These are phyloP conservation scores for Lachnum nothofagi DNA, from an alignment of 2,329 filamentous ascomycete species.

Conservation along the genomic window DNA sequence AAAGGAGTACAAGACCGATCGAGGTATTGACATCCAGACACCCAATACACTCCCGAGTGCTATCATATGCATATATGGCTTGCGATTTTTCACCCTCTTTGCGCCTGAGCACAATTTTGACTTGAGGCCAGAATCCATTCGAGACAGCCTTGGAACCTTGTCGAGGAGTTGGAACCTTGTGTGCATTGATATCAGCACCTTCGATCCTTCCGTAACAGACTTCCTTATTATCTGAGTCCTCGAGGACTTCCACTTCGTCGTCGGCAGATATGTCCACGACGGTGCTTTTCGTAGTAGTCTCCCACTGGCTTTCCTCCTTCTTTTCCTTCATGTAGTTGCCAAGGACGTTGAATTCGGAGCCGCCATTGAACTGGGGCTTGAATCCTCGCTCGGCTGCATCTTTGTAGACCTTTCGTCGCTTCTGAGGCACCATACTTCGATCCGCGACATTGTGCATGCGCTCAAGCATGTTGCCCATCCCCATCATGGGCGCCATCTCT, in stretches of 20 bases:
- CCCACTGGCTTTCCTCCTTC: slow-evolving; percentile 40
- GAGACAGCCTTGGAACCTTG: slow-evolving; percentile 55
- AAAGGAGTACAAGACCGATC: slow-evolving; percentile 61
- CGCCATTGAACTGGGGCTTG: slow-evolving; percentile 41
- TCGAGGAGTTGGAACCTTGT: slow-evolving; percentile 63
- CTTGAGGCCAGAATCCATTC: slow-evolving; percentile 61
- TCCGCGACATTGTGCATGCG: slow-evolving; percentile 69
- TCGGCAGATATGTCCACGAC: slow-evolving; percentile 48
- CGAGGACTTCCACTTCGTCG: slow-evolving; percentile 53
- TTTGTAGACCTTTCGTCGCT: slow-evolving; percentile 57
- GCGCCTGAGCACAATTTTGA: slow-evolving; percentile 66
- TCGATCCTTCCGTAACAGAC: slow-evolving; percentile 79
- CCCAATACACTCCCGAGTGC: slow-evolving; percentile 67
- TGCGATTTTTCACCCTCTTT: slow-evolving; percentile 49
- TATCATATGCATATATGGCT: slow-evolving; percentile 69
- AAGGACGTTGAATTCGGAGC: slow-evolving; percentile 54
- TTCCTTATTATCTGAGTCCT: slow-evolving; percentile 60
- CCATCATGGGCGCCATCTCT: slow-evolving; percentile 22
- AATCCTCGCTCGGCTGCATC: slow-evolving; percentile 39
- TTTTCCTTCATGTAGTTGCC: slow-evolving; percentile 63
- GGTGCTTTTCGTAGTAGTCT: slow-evolving; percentile 29
- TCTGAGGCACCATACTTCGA: slow-evolving; percentile 57
- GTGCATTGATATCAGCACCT: slow-evolving; percentile 59
- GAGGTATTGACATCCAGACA: slow-evolving; percentile 66
- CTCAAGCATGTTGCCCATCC: slow-evolving; percentile 63